Base-by-base conservation (phyloP, 2,329 filamentous ascomycete species). In the Aspergillus hortae region DNA sequence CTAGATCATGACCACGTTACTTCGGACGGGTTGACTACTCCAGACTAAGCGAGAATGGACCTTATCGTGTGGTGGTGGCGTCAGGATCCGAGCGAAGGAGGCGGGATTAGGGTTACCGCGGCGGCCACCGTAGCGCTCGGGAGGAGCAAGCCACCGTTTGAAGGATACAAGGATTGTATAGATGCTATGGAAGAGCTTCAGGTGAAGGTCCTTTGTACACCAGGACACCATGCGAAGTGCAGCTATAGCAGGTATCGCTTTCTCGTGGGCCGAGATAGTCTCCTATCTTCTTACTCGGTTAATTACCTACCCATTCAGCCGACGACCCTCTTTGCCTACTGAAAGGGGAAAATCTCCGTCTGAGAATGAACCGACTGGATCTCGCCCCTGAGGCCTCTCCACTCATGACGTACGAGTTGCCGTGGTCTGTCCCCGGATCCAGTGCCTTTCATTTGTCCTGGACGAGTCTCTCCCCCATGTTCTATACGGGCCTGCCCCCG, bases 321-420 rank as follows among this genome's bases (percentile, higher is more conserved):
- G 46, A 40, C 12, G 25, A 9, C 33, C 21, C 35, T 32, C 15
- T 23, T 1, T 5, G 23, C 5, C 6, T 19, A 46, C 33, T 46
- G 14, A 55, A 55, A 17, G 47, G 38, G 53, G 48, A 51, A 56
- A 54, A 54, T 48, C 43, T 56, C 56, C 51, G 46, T 36, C 21
- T 12, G 12, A 51, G 41, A 57, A 58, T 55, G 5, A 58, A 52
- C 56, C 56, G 54, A 57, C 52, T 58, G 54, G 56, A 53, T 35
- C 21, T 21, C 25, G 19, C 23, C 23, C 23, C 32, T 32, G 42
- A 44, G 12, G 6, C 4, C 25, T 30, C 48, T 52, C 54, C 56
- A 58, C 56, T 33, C 32, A 38, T 53, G 51, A 54, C 47, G 56
- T 50, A 51, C 47, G 9, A n/a, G 7, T 38, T 12, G 5, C 2